Base-by-base conservation (phyloP, 2,329 filamentous ascomycete species). In the Fusarium sp. region DNA sequence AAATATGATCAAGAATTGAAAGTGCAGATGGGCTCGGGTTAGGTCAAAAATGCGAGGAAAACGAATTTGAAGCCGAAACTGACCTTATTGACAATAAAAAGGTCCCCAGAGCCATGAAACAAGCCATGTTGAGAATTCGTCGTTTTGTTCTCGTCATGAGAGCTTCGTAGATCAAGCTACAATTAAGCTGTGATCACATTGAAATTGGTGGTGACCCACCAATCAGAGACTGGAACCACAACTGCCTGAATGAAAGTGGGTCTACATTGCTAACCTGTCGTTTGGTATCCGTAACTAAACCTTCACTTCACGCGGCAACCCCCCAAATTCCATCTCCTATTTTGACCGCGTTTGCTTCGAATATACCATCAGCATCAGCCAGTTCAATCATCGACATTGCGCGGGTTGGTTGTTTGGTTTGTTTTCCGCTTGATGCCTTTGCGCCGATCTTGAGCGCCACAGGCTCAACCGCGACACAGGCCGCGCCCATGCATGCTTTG, bases 401-500 rank as follows among this genome's bases (percentile, higher is more conserved):
- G 45, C 44, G 66, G 36, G 52, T 61, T 72, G 71, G 41, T 24
- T 62, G 47, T 49, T 57, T 38, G 51, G 68, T 31, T 49, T 61
- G 22, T 52, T 65, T 60, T 31, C 33, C 36, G 24, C 48, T 70
- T 45, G 55, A 70, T 69, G 72, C 47, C 54, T 61, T 75, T 66
- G 67, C 68, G 69, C 63, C 59, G 68, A 69, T 65, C 75, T 54
- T 41, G 63, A 74, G 69, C 74, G 74, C 75, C 70, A 75, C 67
- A 66, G 57, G 68, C 59, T 74, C 60, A 59, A 68, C 66, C 75
- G 74, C 77, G 66, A 77, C 76, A 63, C 64, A 75, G 65, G 63
- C 63, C 54, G 74, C 51, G 51, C 66, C 75, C 72, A 78, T 78
- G 77, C 75, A 79, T 76, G 66, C 66, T 66, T 69, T 57, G 61